phyloP scores from a whole-genome alignment of 768 basidiomycete species.

The Lentinula sp. region DNA sequence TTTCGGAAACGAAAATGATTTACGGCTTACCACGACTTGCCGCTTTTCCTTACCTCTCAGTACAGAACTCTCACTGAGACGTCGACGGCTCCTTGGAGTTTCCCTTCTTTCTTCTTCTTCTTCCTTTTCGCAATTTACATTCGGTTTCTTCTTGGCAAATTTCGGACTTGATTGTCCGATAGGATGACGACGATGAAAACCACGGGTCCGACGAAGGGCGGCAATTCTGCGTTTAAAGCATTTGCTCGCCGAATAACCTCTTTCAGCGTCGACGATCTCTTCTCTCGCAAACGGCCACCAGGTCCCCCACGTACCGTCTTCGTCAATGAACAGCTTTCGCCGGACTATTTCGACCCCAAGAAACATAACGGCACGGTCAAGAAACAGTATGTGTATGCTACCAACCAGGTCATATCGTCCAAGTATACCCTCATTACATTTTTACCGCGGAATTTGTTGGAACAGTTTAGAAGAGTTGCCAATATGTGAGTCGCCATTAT shows the following conservation, averaged over 20 bases:
- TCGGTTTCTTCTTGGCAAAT: neutral
- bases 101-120: neutral
- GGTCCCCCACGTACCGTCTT: conserved; percentile 40
- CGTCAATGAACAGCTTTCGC: conserved; percentile 43
- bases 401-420: conserved; percentile 56
- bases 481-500: conserved; percentile 6
- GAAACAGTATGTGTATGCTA: conserved; percentile 32
- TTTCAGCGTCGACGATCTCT: conserved; percentile 41
- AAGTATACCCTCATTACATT: conserved; percentile 15
- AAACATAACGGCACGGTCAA: conserved; percentile 29
- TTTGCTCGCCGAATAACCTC: conserved; percentile 26
- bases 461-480: conserved; percentile 3
- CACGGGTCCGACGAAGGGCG: conserved; percentile 2
- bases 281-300: conserved; percentile 28
- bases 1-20: neutral
- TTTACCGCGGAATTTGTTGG: conserved; percentile 8
- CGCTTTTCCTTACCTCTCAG: neutral
- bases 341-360: conserved; percentile 36
- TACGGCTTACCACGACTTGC: neutral
- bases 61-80: neutral
- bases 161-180: neutral
- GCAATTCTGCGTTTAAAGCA: conserved; percentile 5
- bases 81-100: neutral
- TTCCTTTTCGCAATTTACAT: neutral
- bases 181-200: neutral